Conservation (phyloP, 2,329 filamentous ascomycete species). For the Coccinonectria pachysandricola region DNA sequence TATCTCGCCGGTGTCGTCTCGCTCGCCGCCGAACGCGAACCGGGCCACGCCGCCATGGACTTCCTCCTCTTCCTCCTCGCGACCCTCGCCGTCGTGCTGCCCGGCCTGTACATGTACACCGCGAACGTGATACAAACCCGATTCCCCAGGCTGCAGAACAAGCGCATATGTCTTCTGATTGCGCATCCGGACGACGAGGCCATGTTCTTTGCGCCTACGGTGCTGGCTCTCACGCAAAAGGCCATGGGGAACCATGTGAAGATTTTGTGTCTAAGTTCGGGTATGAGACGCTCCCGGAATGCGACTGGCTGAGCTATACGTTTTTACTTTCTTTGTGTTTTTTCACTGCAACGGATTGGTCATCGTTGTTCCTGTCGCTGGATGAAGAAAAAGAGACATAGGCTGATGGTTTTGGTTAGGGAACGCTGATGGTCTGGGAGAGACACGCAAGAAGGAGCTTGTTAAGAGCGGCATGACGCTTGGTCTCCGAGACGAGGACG, state of each 20-base stretch:
- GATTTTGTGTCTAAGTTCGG: conserved; percentile 85
- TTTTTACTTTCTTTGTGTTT: too few species aligned
- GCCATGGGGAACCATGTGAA: conserved; percentile 82
- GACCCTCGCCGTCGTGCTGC: conserved; percentile 28
- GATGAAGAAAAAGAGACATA: too few species aligned
- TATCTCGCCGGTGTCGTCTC: too few species aligned
- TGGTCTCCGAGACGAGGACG: conserved; percentile 62
- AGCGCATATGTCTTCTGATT: conserved; percentile 85
- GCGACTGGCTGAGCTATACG: too few species aligned
- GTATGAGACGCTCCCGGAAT: too few species aligned
- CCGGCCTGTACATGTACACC: conserved; percentile 43
- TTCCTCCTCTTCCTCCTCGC: conserved; percentile 14
- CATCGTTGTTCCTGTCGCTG: too few species aligned
- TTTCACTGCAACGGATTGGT: too few species aligned
- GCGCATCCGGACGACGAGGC: conserved; percentile 97
- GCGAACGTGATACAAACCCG: conserved; percentile 34
- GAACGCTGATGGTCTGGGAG: conserved; percentile 78
- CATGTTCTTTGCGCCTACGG: conserved; percentile 95
- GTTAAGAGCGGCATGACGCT: conserved; percentile 68
- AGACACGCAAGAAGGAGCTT: conserved; percentile 73
- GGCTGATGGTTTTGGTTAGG: conserved; percentile 37
- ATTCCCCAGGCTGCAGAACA: conserved; percentile 63
- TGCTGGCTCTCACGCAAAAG: conserved; percentile 73
- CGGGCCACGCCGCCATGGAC: conserved; percentile 15
- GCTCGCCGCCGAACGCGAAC: too few species aligned